A percentile compares a stretch with the other conserved stretches of the same genome.
Conservation (phyloP, 1,284 basidiomycete genomes). For the Chalciporus sp. region DNA sequence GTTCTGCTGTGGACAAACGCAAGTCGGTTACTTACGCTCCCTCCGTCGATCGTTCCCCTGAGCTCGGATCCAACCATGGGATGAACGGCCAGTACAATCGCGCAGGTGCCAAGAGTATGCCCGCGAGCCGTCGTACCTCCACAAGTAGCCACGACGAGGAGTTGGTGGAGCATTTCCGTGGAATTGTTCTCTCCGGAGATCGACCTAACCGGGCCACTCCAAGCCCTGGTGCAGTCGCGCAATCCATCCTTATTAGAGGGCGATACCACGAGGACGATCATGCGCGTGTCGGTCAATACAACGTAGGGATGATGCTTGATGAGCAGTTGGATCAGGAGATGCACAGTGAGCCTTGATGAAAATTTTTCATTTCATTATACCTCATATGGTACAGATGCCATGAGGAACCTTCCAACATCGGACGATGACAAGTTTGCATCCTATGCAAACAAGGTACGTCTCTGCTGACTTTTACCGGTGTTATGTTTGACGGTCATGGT, state of each 20-base stretch:
- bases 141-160: constrained; percentile 81
- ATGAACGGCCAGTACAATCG: constrained; percentile 61
- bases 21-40: constrained; percentile 86
- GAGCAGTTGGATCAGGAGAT: constrained; percentile 90
- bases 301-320: constrained; percentile 85
- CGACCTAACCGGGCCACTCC: constrained; percentile 56
- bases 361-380: constrained; percentile 9
- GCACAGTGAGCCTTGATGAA: constrained; percentile 65
- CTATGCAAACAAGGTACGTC: constrained; percentile 66
- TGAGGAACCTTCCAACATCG: constrained; percentile 88
- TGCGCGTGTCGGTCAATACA: constrained; percentile 61
- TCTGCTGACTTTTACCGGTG: constrained; percentile 7
- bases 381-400: constrained; percentile 65
- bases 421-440: constrained; percentile 86
- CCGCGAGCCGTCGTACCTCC: constrained; percentile 80
- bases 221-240: constrained; percentile 47
- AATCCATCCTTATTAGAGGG: constrained; percentile 52
- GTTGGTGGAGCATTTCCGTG: constrained; percentile 72
- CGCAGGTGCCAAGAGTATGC: constrained; percentile 84
- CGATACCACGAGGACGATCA: constrained; percentile 57
- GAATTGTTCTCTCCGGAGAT: constrained; percentile 65
- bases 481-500: constrained; percentile 8
- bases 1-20: constrained; percentile 71
- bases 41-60: constrained; percentile 70
- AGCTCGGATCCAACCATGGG: constrained; percentile 46